These are phyloP conservation scores for Colletotrichum sp. DNA, from an alignment of 2,329 filamentous ascomycete genomes.

Conservation along the genomic window DNA sequence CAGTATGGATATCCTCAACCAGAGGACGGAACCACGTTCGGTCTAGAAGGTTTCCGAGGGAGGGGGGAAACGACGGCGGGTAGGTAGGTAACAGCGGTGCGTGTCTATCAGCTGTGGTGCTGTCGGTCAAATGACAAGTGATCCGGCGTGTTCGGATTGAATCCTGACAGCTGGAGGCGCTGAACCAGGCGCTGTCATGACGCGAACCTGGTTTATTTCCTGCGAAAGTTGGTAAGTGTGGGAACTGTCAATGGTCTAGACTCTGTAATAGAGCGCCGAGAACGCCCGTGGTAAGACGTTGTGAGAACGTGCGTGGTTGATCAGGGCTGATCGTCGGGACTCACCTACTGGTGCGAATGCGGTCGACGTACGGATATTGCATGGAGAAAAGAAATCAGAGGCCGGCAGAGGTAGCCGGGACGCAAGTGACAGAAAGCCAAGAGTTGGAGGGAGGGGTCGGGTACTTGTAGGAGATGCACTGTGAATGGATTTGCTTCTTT, in stretches of 20 bases:
- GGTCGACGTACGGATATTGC: neutral
- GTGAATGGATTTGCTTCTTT: neutral
- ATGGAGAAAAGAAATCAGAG: neutral
- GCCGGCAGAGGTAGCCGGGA: neutral
- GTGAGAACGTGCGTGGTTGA: neutral
- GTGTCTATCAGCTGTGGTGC: neutral
- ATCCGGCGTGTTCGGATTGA: neutral
- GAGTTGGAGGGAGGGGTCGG: neutral
- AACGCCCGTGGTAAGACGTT: neutral
- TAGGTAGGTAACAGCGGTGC: neutral
- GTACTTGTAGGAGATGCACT: neutral
- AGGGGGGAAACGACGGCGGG: neutral
- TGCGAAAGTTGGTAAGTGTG: conserved; percentile 15
- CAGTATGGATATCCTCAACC: neutral
- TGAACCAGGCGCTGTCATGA: neutral
- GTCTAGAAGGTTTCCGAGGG: neutral
- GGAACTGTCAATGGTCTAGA: conserved; percentile 11
- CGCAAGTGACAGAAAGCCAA: neutral
- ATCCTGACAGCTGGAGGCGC: neutral
- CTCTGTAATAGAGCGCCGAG: neutral
- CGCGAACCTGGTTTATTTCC: neutral
- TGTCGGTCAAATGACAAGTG: neutral
- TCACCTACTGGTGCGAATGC: neutral
- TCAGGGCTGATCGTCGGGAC: neutral
- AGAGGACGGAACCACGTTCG: neutral